Evolutionary conservation across 495 filamentous ascomycete genomes (phyloP), one percentile per base, ranked within the genome.

Genomic region (Tuber borchii): DNA sequence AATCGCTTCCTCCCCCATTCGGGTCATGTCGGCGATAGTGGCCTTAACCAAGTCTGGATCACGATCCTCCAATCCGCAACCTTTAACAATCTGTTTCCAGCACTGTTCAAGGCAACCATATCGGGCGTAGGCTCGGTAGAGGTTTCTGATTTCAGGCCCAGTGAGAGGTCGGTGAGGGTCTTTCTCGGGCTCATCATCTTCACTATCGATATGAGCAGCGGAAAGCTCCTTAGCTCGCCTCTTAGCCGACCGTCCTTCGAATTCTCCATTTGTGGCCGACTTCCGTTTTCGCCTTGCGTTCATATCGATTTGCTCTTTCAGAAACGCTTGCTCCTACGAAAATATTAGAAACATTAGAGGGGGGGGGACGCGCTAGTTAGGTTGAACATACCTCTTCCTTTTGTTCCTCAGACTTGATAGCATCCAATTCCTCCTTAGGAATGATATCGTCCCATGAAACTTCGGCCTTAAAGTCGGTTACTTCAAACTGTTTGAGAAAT

Each of bases 391-490:
- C 78, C 72, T 75, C 75, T 80, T 76, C 92, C 82, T 89, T 89
- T 79, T 94, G 92, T 82, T 97, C 94, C 74, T 96, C 93, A 0
- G 90, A 92, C 83, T 94, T 96, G 83, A 98, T 91, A 71, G 89
- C 90, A 37, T 92, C 94, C 34, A 98, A 88, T 80, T 96, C 88
- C 10, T 97, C 94, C 77, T 93, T 93, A 1, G 95, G 96, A 77
- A 99, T 99, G 82, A 99, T 98, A 74, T 97, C 91, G 79, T 98
- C 96, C 95, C 95, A 99, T 75, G 92, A 91, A 51, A 97, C 87
- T 78, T 94, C 91, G 37, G 97, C 90, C 84, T 97, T 97, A 84
- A 81, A 83, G 69, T 83, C 82, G n/a, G 82, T 83, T 48, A 83
- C 81, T 70, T 83, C 81, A 71, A 83, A 98, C 92, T 90, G 91